A percentile compares a stretch with the other conserved stretches of the same genome.
Conservation (phyloP, 495 filamentous ascomycete species). For the Tirmania nivea region DNA sequence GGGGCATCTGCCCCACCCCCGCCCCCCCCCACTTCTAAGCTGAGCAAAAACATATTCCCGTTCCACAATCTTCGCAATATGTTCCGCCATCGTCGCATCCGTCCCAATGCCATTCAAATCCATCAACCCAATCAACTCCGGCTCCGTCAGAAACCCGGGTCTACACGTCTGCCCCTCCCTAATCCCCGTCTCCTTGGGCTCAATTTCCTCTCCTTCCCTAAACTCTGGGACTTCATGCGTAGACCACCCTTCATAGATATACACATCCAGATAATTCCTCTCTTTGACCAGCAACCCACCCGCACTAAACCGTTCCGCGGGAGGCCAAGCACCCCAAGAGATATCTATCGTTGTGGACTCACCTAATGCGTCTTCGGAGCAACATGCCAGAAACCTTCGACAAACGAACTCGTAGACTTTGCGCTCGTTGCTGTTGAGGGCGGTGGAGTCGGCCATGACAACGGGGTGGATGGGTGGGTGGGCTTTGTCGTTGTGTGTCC, state of each 20-base stretch:
- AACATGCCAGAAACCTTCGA: slow-evolving; percentile 89
- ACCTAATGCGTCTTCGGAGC: slow-evolving; percentile 81
- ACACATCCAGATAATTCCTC: slow-evolving; percentile 85
- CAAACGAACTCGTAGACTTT: slow-evolving; percentile 83
- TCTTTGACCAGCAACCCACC: slow-evolving; percentile 70
- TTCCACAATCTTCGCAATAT: slow-evolving; percentile 86
- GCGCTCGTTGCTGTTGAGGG: slow-evolving; percentile 41
- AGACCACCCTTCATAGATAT: slow-evolving; percentile 90
- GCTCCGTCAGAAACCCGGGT: slow-evolving; percentile 77
- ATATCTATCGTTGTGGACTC: slow-evolving; percentile 66
- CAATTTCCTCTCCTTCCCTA: slow-evolving; percentile 52
- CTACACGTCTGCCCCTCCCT: slow-evolving; percentile 67
- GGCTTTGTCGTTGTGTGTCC: slow-evolving; percentile 79
- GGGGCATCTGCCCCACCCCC: slow-evolving; percentile 10
- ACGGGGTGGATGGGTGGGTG: slow-evolving; percentile 95
- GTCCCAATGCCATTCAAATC: slow-evolving; percentile 97
- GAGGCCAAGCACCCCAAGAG: slow-evolving; percentile 39
- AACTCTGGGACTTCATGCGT: slow-evolving; percentile 66
- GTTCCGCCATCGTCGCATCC: slow-evolving; percentile 96
- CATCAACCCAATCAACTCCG: slow-evolving; percentile 94
- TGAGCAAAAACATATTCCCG: slow-evolving; percentile 56
- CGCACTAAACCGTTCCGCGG: slow-evolving; percentile 48
- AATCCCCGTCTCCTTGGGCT: slow-evolving; percentile 74
- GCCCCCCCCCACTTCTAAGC: slow-evolving; percentile 25
- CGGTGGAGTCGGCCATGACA: slow-evolving; percentile 42